Base-by-base conservation (phyloP, 495 filamentous ascomycete species). In the Friedmanniomyces endolithicus region DNA sequence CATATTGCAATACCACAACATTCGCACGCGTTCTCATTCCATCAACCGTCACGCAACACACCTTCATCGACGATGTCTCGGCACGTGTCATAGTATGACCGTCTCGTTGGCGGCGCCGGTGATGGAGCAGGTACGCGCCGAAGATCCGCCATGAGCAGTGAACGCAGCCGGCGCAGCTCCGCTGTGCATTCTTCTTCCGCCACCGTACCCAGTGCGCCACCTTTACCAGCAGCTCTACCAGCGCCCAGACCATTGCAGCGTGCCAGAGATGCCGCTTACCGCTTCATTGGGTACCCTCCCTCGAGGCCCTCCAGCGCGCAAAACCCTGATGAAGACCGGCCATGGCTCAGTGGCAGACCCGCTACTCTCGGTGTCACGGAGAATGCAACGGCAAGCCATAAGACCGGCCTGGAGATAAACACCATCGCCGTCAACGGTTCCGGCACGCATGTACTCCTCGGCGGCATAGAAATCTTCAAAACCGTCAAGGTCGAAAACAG, bases 381-480 rank as follows among this genome's bases (percentile, higher is more conserved):
- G 67, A 83, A 87, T 48, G 77, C 82, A 23, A 61, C 54, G 1
- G 55, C 59, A 31, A 77, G 78, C 47, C 84, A 90, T 68, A 73
- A 77, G 43, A 88, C 86, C 23, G 79, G 83, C 41, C 77, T 82
- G 22, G 79, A 86, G 17, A 85, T 94, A 53, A 68, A 78, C 34
- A 81, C 83, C 52, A 73, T 95, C 59, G 89, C 90, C 67, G 79
- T 83, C 53, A 92, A 88, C 20, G 81, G 83, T 33, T 78, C 85
- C 61, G 77, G 82, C 58, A 84, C 81, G 47, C 79, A 83, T 67
- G 89, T 84, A 41, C 77, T 95, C 9, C 75, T 95, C 60, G 89
- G 82, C 17, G 87, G 89, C 25, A 80, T 83, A 56, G 83, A 94
- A 59, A 81, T 94, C 44, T 79, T 95, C 61, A 90, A 90, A 68